Base-by-base conservation (phyloP, 2,329 filamentous ascomycete species). In the Aspergillus fijiensis region DNA sequence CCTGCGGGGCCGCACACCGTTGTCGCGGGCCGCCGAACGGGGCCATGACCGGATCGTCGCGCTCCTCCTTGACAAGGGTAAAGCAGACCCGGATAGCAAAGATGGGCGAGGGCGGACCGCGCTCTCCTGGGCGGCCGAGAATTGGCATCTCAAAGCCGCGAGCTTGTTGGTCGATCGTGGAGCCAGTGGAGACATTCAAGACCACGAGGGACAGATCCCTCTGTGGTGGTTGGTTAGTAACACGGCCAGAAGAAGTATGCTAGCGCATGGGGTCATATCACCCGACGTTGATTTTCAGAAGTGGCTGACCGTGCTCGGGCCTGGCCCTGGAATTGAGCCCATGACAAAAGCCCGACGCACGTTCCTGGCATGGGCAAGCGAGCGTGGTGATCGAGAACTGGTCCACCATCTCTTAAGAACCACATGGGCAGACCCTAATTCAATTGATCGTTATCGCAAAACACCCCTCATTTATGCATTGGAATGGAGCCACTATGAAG, bases 361-460 rank as follows among this genome's bases (percentile, higher is more conserved):
- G 6, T 62, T 62, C n/a, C 55, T 64, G 4, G 59, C 62, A n/a
- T 64, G 62, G 62, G 62, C 62, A 5, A 62, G 60, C 25, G 62
- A 64, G 23, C 50, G 52, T 19, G 62, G 62, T 4, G 62, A 64
- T 31, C 27, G 12, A 4, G 47, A 54, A 27, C 33, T 64, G 7
- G 62, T 60, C 3, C 45, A 31, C 4, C 57, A 56, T 19, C 47
- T 64, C 12, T n/a, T 64, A 27, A 55, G 50, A 35, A 62, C 62
- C 10, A 53, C 42, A 6, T 64, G 62, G 62, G 60, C 62, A 4
- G 60, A 64, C 21, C 62, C 62, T 2, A 64, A 64, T 45, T 62
- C 58, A 5, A 50, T 64, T 21, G 62, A 64, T 42, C 57, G 62
- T 5, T 60, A 64, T 42, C 33, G 62, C 16, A 64, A 64, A 45